A percentile compares a stretch with the other conserved stretches of the same genome.
These are phyloP conservation scores for Globisporangium radiosum DNA, from an alignment of 352 stramenopile genomes.

Conservation along the genomic window DNA sequence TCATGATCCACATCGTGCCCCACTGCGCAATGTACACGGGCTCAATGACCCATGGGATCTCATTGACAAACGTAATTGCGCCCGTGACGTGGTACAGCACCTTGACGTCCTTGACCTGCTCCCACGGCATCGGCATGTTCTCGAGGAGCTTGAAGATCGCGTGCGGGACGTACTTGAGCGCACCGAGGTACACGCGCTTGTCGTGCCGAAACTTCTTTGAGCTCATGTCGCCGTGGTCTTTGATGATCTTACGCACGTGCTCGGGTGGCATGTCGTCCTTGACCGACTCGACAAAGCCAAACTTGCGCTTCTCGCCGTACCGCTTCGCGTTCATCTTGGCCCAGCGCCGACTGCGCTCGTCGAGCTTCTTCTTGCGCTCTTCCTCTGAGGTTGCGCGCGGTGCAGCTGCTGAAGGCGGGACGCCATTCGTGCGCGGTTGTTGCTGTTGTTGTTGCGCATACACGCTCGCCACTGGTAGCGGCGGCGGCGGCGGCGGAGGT, in stretches of 20 bases:
- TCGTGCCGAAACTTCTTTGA: constrained; percentile 99
- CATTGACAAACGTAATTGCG: constrained; percentile 99
- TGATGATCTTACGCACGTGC: constrained; percentile 99
- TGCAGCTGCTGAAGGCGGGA: neutral
- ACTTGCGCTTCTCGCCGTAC: constrained; percentile 93
- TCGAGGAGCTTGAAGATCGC: constrained; percentile 99
- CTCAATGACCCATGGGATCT: constrained; percentile 99
- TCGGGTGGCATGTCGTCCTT: constrained; percentile 93
- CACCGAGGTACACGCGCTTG: constrained; percentile 99
- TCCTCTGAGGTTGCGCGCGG: constrained; percentile 33
- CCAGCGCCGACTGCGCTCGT: constrained; percentile 80
- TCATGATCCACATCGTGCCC: constrained; percentile 99
- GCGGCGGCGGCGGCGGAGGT: no score
- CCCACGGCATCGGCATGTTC: constrained; percentile 99
- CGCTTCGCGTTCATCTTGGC: constrained; percentile 91
- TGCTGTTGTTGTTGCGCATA: constrained; percentile 7
- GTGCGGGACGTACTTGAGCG: constrained; percentile 99
- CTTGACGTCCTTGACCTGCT: constrained; percentile 98
- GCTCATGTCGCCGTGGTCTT: constrained; percentile 99
- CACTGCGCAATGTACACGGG: constrained; percentile 99
- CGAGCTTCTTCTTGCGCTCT: constrained; percentile 53
- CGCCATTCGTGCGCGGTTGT: constrained; percentile 5
- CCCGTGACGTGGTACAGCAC: constrained; percentile 99
- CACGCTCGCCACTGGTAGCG: constrained; percentile 2
- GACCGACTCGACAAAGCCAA: constrained; percentile 90